Percentiles rank a stretch among this genome's conserved stretches.
Conservation (phyloP, 2,329 filamentous ascomycete genomes). For the Trichoderma semiorbis region DNA sequence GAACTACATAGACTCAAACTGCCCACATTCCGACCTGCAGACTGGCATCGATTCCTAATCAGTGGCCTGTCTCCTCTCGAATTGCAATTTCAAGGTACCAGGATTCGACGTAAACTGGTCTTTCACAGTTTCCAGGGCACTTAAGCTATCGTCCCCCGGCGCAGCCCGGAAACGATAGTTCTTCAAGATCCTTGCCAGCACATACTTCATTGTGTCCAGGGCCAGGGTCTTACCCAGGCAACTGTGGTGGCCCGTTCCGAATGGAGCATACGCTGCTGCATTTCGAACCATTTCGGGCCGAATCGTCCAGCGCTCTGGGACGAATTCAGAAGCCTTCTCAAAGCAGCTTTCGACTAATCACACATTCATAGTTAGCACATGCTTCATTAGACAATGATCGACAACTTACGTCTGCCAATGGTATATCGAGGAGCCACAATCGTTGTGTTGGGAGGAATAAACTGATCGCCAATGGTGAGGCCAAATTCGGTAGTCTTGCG, state of each 20-base stretch:
- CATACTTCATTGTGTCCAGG: constrained; percentile 6
- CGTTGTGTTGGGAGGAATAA: constrained; percentile 23
- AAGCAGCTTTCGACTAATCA: constrained; percentile 28
- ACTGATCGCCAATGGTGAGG: constrained; percentile 19
- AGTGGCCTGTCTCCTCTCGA: not conserved
- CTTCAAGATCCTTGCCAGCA: constrained; percentile 10
- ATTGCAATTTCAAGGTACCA: not conserved
- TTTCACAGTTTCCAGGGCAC: not conserved
- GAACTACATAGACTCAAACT: not conserved
- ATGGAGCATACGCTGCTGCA: constrained; percentile 31
- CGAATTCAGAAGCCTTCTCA: constrained; percentile 29
- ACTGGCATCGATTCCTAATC: not conserved
- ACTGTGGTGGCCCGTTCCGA: constrained; percentile 28
- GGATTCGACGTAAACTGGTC: not conserved
- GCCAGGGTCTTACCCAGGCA: constrained; percentile 11
- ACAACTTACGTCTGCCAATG: not conserved
- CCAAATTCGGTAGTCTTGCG: constrained; percentile 23
- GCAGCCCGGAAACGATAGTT: constrained; percentile 3
- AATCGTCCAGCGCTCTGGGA: constrained; percentile 38
- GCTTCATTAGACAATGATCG: not conserved
- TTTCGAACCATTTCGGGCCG: constrained; percentile 33
- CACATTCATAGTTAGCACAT: not conserved
- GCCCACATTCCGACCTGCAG: not conserved
- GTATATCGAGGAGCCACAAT: not conserved
- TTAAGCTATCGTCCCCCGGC: not conserved